Evolutionary conservation across 768 basidiomycete species (phyloP).

Genomic region (Leccinum variicolor): DNA sequence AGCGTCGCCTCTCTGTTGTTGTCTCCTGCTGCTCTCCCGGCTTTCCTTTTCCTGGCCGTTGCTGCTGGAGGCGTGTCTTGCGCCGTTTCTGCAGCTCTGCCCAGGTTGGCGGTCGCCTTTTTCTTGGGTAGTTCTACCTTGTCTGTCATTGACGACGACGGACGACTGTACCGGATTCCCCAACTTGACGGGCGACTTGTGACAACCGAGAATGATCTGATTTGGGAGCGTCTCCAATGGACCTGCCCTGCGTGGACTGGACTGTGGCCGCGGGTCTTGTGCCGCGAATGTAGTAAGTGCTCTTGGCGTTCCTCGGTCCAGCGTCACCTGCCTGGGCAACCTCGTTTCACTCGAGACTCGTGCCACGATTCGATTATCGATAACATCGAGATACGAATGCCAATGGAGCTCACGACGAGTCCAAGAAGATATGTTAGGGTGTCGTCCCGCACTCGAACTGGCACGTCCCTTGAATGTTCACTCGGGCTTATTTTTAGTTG

Average conservation of each 20-base stretch:
- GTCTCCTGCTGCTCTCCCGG: constrained; percentile 12
- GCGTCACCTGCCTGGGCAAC: not conserved
- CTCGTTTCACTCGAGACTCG: not conserved
- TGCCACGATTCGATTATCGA: not conserved
- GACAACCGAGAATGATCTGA: constrained; percentile 18
- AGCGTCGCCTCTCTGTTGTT: constrained; percentile 10
- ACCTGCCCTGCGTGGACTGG: constrained; percentile 10
- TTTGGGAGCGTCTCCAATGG: constrained; percentile 23
- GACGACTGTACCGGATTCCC: constrained; percentile 5
- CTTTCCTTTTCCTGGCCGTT: constrained; percentile 28
- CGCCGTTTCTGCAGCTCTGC: constrained; percentile 11
- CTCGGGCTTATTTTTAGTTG: constrained; percentile 4
- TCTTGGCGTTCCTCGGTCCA: not conserved
- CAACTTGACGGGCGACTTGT: constrained; percentile 11
- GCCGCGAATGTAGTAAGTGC: constrained; percentile 10
- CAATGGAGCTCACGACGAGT: not conserved
- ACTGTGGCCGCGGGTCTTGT: constrained; percentile 7
- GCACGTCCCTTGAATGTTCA: not conserved
- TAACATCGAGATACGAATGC: not conserved
- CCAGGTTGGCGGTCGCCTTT: constrained; percentile 16
- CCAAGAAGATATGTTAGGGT: not conserved
- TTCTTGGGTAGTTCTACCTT: constrained; percentile 22
- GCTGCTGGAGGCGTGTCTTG: constrained; percentile 11
- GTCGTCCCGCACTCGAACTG: not conserved
- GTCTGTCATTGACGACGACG: constrained; percentile 22